These are phyloP conservation scores for Pelargonium citronellum DNA, from an alignment of 441 rosid species.

Conservation along the genomic window DNA sequence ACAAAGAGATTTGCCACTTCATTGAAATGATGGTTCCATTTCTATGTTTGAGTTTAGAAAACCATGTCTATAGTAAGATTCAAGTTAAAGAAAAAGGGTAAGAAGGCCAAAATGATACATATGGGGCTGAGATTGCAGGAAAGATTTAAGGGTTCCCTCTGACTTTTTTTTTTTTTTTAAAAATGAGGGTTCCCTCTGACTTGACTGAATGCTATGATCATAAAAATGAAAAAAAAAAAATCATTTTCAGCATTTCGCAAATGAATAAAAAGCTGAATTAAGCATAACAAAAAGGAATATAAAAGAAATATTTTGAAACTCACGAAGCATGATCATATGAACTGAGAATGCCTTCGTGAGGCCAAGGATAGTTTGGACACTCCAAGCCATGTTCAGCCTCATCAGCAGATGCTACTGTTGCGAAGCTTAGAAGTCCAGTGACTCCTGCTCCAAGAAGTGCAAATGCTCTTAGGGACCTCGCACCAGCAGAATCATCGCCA, in stretches of 20 bases:
- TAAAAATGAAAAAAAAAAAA: not conserved
- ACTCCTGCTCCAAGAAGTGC: slow-evolving; percentile 86
- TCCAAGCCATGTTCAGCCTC: slow-evolving; percentile 97
- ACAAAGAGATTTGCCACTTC: not conserved
- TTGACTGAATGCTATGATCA: not conserved
- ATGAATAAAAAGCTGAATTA: not conserved
- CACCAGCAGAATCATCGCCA: slow-evolving; percentile 49
- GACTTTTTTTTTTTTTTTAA: no score
- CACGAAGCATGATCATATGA: slow-evolving; percentile 99
- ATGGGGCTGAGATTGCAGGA: slow-evolving; percentile 4
- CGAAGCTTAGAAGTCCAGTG: slow-evolving; percentile 73
- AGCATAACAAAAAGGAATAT: not conserved
- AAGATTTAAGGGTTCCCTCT: not conserved
- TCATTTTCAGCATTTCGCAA: not conserved
- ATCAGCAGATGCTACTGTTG: slow-evolving; percentile 84
- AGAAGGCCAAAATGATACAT: not conserved
- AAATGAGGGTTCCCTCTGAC: no score
- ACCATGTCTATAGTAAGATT: not conserved
- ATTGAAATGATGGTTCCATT: not conserved
- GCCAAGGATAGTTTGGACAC: slow-evolving; percentile 93
- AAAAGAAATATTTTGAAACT: slow-evolving; percentile 33
- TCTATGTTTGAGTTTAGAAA: not conserved
- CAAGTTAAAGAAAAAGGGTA: not conserved
- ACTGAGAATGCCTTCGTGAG: slow-evolving; percentile 93
- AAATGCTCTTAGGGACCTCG: slow-evolving; percentile 49